Evolutionary conservation across 768 basidiomycete genomes (phyloP), one percentile per base, ranked within the genome.

Genomic region (Rhodotorula kratochvilovae): DNA sequence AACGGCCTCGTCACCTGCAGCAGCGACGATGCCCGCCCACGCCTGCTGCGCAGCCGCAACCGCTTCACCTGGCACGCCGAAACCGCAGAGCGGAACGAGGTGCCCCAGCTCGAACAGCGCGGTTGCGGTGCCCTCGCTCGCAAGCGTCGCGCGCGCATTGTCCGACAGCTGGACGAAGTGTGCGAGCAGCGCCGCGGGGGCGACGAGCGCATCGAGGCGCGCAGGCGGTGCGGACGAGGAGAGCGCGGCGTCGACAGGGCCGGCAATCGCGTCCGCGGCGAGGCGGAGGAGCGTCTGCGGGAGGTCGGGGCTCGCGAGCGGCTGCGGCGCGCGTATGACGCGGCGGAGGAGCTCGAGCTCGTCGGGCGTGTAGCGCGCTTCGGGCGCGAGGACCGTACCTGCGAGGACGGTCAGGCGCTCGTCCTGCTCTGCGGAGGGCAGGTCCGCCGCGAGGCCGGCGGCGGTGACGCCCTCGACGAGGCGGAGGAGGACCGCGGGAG

Each of bases 341-440:
- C 51, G 63, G 8, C 48, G 66, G 8, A 74, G 58, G 23, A 71
- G 59, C 29, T 65, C 42, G 54, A 74, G 62, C 42, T 71, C 67
- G 35, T 53, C 63, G 0, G 43, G 7, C 1, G 59, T 13, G 8
- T 36, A 29, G 5, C 36, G 46, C 2, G 50, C 11, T 23, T 42
- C 53, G 11, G 35, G n/a, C 6, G 66, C 43, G 5, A 74, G 35
- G 2, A 63, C 60, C 15, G 25, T 42, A 0, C n/a, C 48, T 8
- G 67, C 67, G 27, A 67, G 39, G n/a, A 59, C 56, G 8, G 36
- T 29, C 17, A 71, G 55, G 21, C 68, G 50, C n/a, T 62, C 61
- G 50, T 72, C 71, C 11, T 70, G 68, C 5, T 59, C 33, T 1
- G 68, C 68, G 23, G 35, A 65, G 5, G 68, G 65, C 3, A 72